These are phyloP conservation scores for Aschersonia sp. DNA, from an alignment of 2,329 filamentous ascomycete species.

Conservation along the genomic window DNA sequence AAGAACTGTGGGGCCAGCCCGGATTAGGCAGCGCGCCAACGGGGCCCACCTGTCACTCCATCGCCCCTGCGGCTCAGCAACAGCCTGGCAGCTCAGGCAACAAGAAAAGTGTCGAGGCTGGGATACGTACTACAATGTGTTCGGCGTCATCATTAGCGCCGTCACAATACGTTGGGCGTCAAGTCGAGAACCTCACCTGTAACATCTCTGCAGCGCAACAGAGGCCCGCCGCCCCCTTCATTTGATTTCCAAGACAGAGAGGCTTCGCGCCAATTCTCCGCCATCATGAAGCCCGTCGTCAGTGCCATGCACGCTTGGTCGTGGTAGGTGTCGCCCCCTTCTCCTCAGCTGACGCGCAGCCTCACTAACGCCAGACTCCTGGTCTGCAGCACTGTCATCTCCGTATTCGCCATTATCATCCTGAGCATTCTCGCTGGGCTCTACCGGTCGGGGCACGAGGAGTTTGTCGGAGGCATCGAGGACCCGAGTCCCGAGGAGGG, in stretches of 20 bases:
- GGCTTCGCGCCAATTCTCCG: slow-evolving; percentile 2
- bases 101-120: too few species aligned
- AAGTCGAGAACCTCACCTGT: too few species aligned
- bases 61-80: too few species aligned
- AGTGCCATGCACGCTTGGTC: slow-evolving; percentile 87
- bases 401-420: slow-evolving; percentile 50
- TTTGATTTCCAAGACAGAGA: neutral
- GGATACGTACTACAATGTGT: too few species aligned
- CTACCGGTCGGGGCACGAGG: slow-evolving; percentile 69
- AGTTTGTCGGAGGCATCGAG: slow-evolving; percentile 62
- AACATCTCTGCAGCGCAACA: neutral
- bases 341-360: neutral
- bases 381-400: slow-evolving; percentile 51
- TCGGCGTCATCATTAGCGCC: too few species aligned
- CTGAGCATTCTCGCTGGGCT: slow-evolving; percentile 52
- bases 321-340: slow-evolving; percentile 49
- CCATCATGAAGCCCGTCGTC: slow-evolving; percentile 86
- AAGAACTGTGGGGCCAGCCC: too few species aligned
- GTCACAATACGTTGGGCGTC: too few species aligned
- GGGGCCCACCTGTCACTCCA: too few species aligned
- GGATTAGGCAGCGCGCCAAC: too few species aligned
- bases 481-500: slow-evolving; percentile 61
- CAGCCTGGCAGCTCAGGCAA: too few species aligned
- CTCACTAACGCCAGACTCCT: neutral
- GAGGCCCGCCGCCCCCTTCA: neutral